phyloP scores from a whole-genome alignment of 2,329 filamentous ascomycete genomes.

The Pseudogymnoascus sp. region DNA sequence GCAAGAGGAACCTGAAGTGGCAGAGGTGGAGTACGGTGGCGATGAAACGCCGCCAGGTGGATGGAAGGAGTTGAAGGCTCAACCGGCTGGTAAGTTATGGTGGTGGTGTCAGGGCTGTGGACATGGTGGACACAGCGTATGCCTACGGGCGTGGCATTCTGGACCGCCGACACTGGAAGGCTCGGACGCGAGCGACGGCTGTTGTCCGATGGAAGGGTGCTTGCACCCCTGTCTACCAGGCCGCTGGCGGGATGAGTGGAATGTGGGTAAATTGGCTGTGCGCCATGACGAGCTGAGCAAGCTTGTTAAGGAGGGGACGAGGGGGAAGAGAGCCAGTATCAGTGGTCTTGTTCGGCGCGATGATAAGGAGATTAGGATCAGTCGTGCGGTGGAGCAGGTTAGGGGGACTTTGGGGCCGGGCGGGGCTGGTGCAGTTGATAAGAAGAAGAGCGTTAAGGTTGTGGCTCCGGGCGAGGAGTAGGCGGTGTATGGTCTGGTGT shows the following conservation, averaged over 20 bases:
- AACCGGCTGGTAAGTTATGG: slow-evolving; percentile 35
- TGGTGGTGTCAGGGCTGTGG: slow-evolving; percentile 57
- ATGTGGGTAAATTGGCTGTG: slow-evolving; percentile 25
- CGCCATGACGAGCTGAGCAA: slow-evolving; percentile 32
- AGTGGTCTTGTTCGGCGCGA: slow-evolving; percentile 38
- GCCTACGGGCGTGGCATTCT: slow-evolving; percentile 52
- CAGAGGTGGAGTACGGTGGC: slow-evolving; percentile 32
- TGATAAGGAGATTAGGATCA: slow-evolving; percentile 48
- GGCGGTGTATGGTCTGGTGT: neutral
- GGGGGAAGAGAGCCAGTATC: slow-evolving; percentile 13
- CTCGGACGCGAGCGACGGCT: slow-evolving; percentile 42
- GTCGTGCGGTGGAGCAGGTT: slow-evolving; percentile 52
- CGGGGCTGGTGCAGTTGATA: slow-evolving; percentile 29
- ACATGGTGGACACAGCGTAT: slow-evolving; percentile 55
- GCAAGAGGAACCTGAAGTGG: slow-evolving; percentile 33
- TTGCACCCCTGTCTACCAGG: slow-evolving; percentile 56
- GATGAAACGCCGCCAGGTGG: slow-evolving; percentile 11
- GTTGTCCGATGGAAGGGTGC: slow-evolving; percentile 58
- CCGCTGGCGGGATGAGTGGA: slow-evolving; percentile 41
- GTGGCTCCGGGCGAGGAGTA: slow-evolving; percentile 27
- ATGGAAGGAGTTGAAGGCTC: slow-evolving; percentile 2
- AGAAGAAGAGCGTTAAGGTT: slow-evolving; percentile 60
- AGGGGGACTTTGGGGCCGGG: slow-evolving; percentile 41
- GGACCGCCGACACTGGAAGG: slow-evolving; percentile 19
- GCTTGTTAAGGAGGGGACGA: slow-evolving; percentile 23